Base-by-base conservation (phyloP, 768 basidiomycete species). In the Serendipita indica region DNA sequence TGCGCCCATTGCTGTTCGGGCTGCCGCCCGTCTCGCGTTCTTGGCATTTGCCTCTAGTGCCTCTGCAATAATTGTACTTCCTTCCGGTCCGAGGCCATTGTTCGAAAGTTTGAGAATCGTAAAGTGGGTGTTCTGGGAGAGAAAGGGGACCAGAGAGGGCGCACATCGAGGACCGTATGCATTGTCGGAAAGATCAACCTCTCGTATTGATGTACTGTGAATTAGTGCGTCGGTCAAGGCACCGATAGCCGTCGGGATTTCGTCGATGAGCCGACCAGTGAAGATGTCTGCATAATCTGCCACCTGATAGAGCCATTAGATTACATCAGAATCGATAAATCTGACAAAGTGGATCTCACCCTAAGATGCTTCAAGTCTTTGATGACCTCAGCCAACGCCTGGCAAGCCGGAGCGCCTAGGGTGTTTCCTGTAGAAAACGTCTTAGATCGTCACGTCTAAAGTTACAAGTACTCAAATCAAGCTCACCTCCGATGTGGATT, bases 271-370 rank as follows among this genome's bases (percentile, higher is more conserved):
- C 63, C 94, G 88, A 58, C 93, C 89, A 2, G 94, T 97, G 73
- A 99, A 99, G 71, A 99, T 93, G 72, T 97, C 94, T 30, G 90
- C 86, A 63, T 97, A 88, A 74, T 98, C 84, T 64, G 93, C 94
- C 60, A 94, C 74, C 96, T 98, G 68, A 28, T 27, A 30, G n/a
- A n/a, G 45, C 39, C 14, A 16, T 18, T 20, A 52, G 25, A 34
- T 37, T n/a, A 56, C 39, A 58, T 18, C 20, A 18, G 34, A 30
- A 33, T 28, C 28, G 33, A 13, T 45, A 32, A 25, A 37, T 34
- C 52, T 14, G 34, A 35, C 18, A 20, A 18, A 45, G 18, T 25
- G 2, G 43, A 41, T 63, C 77, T 57, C 61, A 89, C 93, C 78
- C 83, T 84, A 52, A 98, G 70, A 1, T 69, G 72, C 34, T 76